phyloP scores from a whole-genome alignment of 1,284 basidiomycete species.

The Golubevia pallescens region DNA sequence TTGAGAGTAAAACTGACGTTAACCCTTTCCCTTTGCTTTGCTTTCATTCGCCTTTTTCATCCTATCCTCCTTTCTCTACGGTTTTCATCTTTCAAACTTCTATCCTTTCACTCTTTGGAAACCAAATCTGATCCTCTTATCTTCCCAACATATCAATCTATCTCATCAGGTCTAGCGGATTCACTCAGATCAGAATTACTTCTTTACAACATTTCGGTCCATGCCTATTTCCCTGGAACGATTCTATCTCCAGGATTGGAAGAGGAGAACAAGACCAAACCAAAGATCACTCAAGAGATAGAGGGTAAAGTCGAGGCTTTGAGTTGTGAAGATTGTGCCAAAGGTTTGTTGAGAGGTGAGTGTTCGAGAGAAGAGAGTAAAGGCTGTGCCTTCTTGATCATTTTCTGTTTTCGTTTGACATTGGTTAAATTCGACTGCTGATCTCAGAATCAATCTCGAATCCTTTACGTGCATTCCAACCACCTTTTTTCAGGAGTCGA shows the following conservation, averaged over 20 bases:
- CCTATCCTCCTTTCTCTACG: neutral
- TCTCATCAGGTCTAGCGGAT: constrained; percentile 84
- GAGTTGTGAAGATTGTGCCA: constrained; percentile 74
- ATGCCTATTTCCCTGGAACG: constrained; percentile 85
- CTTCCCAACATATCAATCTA: no score
- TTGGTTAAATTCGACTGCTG: no score
- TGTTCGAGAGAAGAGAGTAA: no score
- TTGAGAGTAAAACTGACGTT: no score
- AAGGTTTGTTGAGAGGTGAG: constrained; percentile 72
- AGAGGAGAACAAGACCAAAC: constrained; percentile 82
- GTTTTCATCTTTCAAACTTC: neutral
- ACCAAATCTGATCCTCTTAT: neutral
- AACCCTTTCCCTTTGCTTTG: no score
- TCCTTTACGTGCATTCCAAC: no score
- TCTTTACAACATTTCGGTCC: constrained; percentile 79
- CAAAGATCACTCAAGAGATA: constrained; percentile 77
- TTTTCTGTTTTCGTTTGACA: no score
- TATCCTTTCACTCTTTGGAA: neutral
- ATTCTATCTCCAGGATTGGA: constrained; percentile 83
- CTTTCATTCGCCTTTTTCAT: neutral
- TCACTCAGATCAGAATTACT: constrained; percentile 80
- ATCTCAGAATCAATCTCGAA: no score
- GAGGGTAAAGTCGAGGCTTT: constrained; percentile 78
- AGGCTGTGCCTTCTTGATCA: no score
- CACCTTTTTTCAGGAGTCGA: constrained; percentile 18